Evolutionary conservation across 1,284 basidiomycete genomes (phyloP).

Genomic region (Ceratobasidium sp.): DNA sequence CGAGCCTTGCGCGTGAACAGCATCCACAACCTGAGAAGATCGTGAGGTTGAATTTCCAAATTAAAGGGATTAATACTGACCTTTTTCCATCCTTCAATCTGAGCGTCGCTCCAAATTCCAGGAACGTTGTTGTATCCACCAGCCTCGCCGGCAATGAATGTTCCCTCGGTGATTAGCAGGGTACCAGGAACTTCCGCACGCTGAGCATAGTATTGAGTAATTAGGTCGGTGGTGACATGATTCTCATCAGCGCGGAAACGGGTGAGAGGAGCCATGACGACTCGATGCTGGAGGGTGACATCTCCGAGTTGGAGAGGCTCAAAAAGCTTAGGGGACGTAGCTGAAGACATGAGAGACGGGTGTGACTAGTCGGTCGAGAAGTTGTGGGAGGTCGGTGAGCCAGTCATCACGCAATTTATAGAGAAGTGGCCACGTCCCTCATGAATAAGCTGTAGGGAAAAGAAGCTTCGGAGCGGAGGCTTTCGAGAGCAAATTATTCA

Average conservation of each 20-base stretch:
- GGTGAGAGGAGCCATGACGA: conserved; percentile 67
- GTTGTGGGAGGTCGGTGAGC: no score
- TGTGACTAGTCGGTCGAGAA: no score
- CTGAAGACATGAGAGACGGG: neutral
- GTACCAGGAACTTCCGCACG: conserved; percentile 51
- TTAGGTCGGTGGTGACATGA: conserved; percentile 53
- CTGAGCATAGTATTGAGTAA: conserved; percentile 54
- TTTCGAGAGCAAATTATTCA: no score
- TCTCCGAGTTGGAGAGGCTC: conserved; percentile 63
- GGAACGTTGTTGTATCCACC: conserved; percentile 52
- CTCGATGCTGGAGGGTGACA: conserved; percentile 60
- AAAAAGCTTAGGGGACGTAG: conserved; percentile 57
- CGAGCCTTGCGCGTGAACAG: conserved; percentile 59
- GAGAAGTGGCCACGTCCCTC: no score
- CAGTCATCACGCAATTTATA: no score
- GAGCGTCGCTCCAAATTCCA: conserved; percentile 54
- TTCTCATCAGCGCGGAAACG: conserved; percentile 56
- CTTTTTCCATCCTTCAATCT: conserved; percentile 55
- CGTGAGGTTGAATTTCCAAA: neutral
- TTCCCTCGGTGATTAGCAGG: conserved; percentile 55
- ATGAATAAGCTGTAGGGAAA: no score
- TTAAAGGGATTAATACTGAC: conserved; percentile 40
- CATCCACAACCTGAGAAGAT: conserved; percentile 51
- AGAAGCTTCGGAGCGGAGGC: no score
- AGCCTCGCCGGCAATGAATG: conserved; percentile 54